A percentile compares a stretch with the other conserved stretches of the same genome.
phyloP scores from a whole-genome alignment of 2,329 filamentous ascomycete genomes.

The Fusarium algeriense region DNA sequence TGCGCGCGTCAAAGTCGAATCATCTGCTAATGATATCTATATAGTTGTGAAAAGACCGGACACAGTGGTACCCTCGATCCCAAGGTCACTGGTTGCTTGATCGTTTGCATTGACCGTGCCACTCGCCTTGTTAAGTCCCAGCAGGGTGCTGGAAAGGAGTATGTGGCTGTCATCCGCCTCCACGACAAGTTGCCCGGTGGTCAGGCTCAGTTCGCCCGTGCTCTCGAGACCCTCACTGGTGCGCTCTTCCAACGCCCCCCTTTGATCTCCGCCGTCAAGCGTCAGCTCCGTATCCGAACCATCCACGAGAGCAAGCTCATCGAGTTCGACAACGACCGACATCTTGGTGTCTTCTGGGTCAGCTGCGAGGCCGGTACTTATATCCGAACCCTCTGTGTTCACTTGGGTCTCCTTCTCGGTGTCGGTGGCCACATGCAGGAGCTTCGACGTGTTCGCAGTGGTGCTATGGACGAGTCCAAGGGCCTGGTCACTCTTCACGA shows the following conservation, averaged over 20 bases:
- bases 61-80: constrained; percentile 98
- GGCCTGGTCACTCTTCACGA: constrained; percentile 90
- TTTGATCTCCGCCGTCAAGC: constrained; percentile 98
- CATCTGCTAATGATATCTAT: constrained; percentile 19
- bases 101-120: constrained; percentile 95
- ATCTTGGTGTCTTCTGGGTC: constrained; percentile 98
- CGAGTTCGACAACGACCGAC: constrained; percentile 98
- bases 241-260: constrained; percentile 93
- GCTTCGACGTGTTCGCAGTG: constrained; percentile 90
- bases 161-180: constrained; percentile 93
- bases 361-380: constrained; percentile 98
- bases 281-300: constrained; percentile 96
- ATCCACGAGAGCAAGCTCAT: constrained; percentile 97
- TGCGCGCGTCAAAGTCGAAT: constrained; percentile 14
- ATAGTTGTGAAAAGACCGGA: constrained; percentile 84
- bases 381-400: constrained; percentile 97
- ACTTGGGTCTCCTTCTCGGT: constrained; percentile 80
- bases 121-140: constrained; percentile 98
- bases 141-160: constrained; percentile 99
- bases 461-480: constrained; percentile 93
- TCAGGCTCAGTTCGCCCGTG: constrained; percentile 91
- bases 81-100: constrained; percentile 96
- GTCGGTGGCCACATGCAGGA: constrained; percentile 99
- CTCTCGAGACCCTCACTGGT: constrained; percentile 94
- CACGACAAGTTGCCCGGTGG: constrained; percentile 96